Base-by-base conservation (phyloP, 768 basidiomycete species). In the Suillus subluteus region DNA sequence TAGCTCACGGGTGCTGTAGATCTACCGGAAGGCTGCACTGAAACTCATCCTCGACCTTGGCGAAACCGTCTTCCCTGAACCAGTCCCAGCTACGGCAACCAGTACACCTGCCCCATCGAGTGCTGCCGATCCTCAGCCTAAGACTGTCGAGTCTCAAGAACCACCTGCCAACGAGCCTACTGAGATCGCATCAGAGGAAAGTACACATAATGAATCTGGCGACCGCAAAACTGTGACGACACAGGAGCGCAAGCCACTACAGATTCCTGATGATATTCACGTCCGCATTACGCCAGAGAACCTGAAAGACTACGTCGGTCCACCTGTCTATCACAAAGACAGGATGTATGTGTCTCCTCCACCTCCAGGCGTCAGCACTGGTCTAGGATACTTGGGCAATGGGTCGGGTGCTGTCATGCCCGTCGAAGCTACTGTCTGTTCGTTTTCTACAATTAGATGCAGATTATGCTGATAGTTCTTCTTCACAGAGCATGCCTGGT, bases 381-480 rank as follows among this genome's bases (percentile, higher is more conserved):
- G 98, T 21, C 80, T 99, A 4, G 98, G 98, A 4, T 99, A 99
- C 77, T 82, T 97, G 32, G 97, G 97, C 1, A 99, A 99, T 76
- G 98, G 98, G 1, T 92, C 91, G 16, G 98, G 98, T 32, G 92
- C 95, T 6, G 94, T 98, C 52, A 97, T 99, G 95, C 96, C 96
- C 23, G 89, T 99, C 37, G 98, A 99, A 80, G 95, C 92, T 46
- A 91, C 91, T 72, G 96, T 96, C 67, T 72, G 89, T 84, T 21
- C 8, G 41, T 58, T 48, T 16, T 5, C 21, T 15, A 35, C 11
- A 15, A 41, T 38, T 5, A 11, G 16, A 41, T 41, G 18, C 26
- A 41, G 15, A 26, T 30, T 41, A 59, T 59, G 26, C 16, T 26
- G 2, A 41, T 59, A 0, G 12, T 56, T 30, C 62, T 35, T 23